Evolutionary conservation across 2,329 filamentous ascomycete species (phyloP).

Genomic region (Colletotrichum sp.): DNA sequence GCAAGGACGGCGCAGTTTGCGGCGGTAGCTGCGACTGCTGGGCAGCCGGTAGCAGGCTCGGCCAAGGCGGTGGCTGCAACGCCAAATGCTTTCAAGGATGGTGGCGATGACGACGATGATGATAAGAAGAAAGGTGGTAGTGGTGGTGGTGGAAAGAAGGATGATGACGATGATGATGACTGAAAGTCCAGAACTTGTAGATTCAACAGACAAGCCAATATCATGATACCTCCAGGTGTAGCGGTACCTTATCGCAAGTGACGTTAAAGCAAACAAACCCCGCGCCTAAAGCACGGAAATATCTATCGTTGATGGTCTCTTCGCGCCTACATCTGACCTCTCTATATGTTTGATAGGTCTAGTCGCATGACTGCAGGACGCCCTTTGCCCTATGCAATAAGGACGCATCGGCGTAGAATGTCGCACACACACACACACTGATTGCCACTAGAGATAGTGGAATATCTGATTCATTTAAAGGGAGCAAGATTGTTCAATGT

Average conservation of each 20-base stretch:
- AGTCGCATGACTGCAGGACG: too few relatives aligned
- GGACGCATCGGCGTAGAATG: too few relatives aligned
- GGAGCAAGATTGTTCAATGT: too few relatives aligned
- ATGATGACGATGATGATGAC: slow-evolving; percentile 22
- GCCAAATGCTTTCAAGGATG: slow-evolving; percentile 21
- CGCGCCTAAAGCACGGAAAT: background rate
- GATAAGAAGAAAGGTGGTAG: background rate
- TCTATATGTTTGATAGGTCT: too few relatives aligned
- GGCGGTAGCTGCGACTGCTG: slow-evolving; percentile 43
- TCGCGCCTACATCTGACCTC: too few relatives aligned
- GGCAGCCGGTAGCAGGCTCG: slow-evolving; percentile 32
- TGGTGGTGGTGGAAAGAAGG: slow-evolving; percentile 28
- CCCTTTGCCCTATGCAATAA: too few relatives aligned
- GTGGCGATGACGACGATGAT: slow-evolving; percentile 8
- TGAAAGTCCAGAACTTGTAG: background rate
- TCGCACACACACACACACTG: too few relatives aligned
- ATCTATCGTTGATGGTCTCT: background rate
- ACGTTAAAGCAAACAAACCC: too few relatives aligned
- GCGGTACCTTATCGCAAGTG: too few relatives aligned
- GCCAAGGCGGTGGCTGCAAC: slow-evolving; percentile 18
- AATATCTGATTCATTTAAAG: too few relatives aligned
- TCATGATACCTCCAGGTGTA: too few relatives aligned
- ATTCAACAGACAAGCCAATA: background rate
- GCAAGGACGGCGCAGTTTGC: slow-evolving; percentile 40
- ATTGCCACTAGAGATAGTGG: too few relatives aligned